Evolutionary conservation across 768 basidiomycete species (phyloP).

Genomic region (Tremella yokohamensis): DNA sequence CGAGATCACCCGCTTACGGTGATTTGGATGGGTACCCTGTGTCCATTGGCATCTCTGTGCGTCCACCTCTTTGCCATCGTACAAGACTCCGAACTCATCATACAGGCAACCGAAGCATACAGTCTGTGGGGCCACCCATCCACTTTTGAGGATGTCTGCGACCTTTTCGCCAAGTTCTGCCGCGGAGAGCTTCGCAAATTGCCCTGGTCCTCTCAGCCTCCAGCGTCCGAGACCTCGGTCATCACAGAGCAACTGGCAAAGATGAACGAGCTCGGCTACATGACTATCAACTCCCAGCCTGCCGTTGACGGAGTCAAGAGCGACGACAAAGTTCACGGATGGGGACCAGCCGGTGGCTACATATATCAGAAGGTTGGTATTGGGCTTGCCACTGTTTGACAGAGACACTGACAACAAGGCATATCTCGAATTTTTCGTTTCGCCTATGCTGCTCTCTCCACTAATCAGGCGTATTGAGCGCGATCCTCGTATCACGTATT

Average conservation of each 20-base stretch:
- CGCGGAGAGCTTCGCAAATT: slow-evolving; percentile 45
- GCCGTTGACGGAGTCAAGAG: slow-evolving; percentile 86
- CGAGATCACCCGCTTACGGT: slow-evolving; percentile 94
- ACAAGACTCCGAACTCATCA: neutral
- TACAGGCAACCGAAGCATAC: slow-evolving; percentile 39
- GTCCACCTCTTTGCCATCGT: slow-evolving; percentile 24
- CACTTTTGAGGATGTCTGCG: slow-evolving; percentile 41
- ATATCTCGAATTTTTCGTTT: slow-evolving; percentile 92
- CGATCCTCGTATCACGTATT: slow-evolving; percentile 87
- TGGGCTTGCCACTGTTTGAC: neutral
- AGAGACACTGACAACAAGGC: slow-evolving; percentile 58
- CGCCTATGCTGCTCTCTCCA: slow-evolving; percentile 65
- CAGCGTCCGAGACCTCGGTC: slow-evolving; percentile 51
- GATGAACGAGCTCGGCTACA: slow-evolving; percentile 86
- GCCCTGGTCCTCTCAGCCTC: slow-evolving; percentile 51
- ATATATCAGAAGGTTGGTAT: slow-evolving; percentile 88
- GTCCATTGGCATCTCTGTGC: slow-evolving; percentile 80
- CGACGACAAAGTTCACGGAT: slow-evolving; percentile 79
- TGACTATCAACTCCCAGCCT: slow-evolving; percentile 96
- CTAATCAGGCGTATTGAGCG: slow-evolving; percentile 78
- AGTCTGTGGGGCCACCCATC: slow-evolving; percentile 46
- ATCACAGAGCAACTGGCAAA: slow-evolving; percentile 53
- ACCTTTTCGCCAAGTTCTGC: slow-evolving; percentile 50
- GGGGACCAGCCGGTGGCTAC: slow-evolving; percentile 91
- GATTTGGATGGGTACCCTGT: slow-evolving; percentile 96